phyloP scores from a whole-genome alignment of 2,329 filamentous ascomycete genomes.

The Penicillium sp. region DNA sequence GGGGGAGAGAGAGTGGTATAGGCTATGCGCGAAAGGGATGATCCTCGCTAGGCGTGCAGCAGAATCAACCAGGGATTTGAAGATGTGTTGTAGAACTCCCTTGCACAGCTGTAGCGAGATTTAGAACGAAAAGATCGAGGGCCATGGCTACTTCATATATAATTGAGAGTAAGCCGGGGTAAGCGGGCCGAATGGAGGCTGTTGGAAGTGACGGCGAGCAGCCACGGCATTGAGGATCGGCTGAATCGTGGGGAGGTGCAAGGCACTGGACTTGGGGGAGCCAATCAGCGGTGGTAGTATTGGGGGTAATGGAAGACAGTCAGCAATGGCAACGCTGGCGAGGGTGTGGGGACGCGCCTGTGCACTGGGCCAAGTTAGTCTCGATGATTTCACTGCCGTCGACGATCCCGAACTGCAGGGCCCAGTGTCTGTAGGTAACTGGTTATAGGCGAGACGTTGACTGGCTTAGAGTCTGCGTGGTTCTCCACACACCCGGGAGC shows the following conservation, averaged over 20 bases:
- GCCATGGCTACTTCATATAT: conserved; percentile 35
- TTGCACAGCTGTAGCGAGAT: conserved; percentile 15
- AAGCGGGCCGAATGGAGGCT: conserved; percentile 19
- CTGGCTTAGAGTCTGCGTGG: neutral
- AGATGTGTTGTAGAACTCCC: conserved; percentile 8
- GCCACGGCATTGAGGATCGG: conserved; percentile 43
- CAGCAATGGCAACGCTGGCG: conserved; percentile 4
- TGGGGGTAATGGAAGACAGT: conserved; percentile 9
- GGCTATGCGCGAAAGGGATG: neutral
- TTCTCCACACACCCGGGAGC: conserved; percentile 26
- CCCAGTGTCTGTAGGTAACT: conserved; percentile 2
- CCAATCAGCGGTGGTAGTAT: conserved; percentile 14
- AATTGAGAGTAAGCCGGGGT: conserved; percentile 26
- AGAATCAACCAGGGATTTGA: conserved; percentile 3
- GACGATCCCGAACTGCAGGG: conserved; percentile 29
- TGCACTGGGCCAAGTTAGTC: conserved; percentile 10
- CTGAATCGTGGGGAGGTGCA: conserved; percentile 32
- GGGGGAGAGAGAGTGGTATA: neutral
- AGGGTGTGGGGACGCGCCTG: conserved; percentile 18
- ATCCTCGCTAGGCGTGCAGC: neutral
- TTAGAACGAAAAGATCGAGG: conserved; percentile 16
- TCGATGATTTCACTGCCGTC: conserved; percentile 32
- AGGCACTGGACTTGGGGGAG: conserved; percentile 10
- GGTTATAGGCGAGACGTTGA: neutral
- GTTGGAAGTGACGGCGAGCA: conserved; percentile 31